Evolutionary conservation across 108 stramenopile species (phyloP), one percentile per base, ranked within the genome.

Genomic region (Chaetoceros muelleri): DNA sequence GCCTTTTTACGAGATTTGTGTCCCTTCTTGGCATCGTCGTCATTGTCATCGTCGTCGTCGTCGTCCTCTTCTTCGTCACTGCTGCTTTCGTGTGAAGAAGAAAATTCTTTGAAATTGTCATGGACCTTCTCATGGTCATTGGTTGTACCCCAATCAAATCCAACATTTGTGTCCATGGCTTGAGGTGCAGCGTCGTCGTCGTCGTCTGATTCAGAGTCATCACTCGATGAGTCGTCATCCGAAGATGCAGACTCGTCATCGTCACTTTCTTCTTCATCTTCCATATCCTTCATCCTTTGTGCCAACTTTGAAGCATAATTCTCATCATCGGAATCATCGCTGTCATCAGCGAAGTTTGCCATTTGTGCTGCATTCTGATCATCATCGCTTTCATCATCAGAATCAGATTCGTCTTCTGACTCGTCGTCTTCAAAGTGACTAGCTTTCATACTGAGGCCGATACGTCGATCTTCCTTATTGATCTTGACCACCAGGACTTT

Each of bases 401-500:
- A 73, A 44, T 80, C 79, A 30, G 24, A 27, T 3, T 48, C 66
- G 16, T 25, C 34, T 19, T 40, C 48, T 3, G 17, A 18, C 21
- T 70, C 78, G 53, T 89, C 88, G 53, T 80, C 78, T 23, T 65
- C 78, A 65, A 97, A 97, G 61, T 95, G 90, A 70, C 93, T 94
- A 1, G 93, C 76, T 64, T 97, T 97, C 66, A 97, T 67, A 30
- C 94, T 88, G 22, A 97, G 78, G 7, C 76, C 82, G 44, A 90
- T 46, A 24, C 72, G 80, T 44, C 69, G 72, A 21, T 69, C 58
- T 34, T 85, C 82, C 0, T 72, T 79, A 22, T 84, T 80, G 47
- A 77, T 77, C 72, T 90, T 95, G 58, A 96, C 60, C 2, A 96
- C 93, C 24, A 94, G 54, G 1, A 93, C 77, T 77, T 94, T 94